Evolutionary conservation across 768 basidiomycete genomes (phyloP), one percentile per base, ranked within the genome.

Genomic region (Mycena olivaceomarginata): DNA sequence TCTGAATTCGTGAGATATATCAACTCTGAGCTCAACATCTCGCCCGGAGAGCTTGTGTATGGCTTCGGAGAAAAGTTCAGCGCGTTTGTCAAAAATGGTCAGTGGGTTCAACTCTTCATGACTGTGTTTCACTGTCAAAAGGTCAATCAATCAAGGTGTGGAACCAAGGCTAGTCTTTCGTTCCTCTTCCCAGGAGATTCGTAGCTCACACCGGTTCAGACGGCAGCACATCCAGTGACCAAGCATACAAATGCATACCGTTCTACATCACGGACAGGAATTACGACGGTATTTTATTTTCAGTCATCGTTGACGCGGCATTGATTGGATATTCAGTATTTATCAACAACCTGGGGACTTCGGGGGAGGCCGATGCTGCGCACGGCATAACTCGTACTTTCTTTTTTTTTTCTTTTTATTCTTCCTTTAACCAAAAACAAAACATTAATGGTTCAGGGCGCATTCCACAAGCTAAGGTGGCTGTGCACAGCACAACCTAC

Each of bases 1-100:
- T 91, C 90, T 1, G 87, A 85, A 62, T 81, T 82, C 11, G 85
- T 90, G 46, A 85, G 90, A 37, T 92, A 92, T 80, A 83, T 91
- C 60, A 87, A 90, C 79, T 90, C 92, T 66, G 93, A 91, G 87
- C 87, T 95, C 41, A 92, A 91, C 74, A 84, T 93, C 9, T 91
- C 92, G 37, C 93, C 94, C 0, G 94, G 93, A 22, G 94, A 95
- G 84, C 89, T 92, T 57, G 88, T 95, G 25, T 95, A 94, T 81
- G 94, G 94, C 5, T 87, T 95, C 16, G 94, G 94, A 64, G 94
- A 95, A 84, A 91, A 94, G 71, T 95, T 95, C 82, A 92, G 93
- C 3, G 88, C 94, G 12, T 93, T 95, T 75, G 90, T 94, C 9
- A 95, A 95, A 87, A 95, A 95, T 78, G 94, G 94, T 90, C 84